Conservation (phyloP, 208 protist species). For the Crithidia mellificae region DNA sequence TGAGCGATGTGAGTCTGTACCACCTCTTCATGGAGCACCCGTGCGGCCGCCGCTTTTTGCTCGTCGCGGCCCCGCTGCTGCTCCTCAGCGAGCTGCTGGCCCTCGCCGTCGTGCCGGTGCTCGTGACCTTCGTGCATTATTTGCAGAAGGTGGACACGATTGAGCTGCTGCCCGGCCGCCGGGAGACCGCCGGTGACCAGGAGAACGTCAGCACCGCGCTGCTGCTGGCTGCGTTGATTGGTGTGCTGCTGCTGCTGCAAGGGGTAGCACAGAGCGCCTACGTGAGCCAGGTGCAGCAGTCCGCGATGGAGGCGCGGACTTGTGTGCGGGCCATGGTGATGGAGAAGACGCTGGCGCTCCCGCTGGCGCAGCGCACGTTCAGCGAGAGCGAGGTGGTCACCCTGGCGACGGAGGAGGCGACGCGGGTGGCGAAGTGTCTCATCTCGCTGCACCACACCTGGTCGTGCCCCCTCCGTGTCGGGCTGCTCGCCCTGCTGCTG, state of each 20-base stretch:
- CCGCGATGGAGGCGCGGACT: slow-evolving; percentile 57
- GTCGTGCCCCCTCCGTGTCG: slow-evolving; percentile 46
- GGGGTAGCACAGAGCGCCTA: slow-evolving; percentile 51
- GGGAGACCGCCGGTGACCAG: slow-evolving; percentile 26
- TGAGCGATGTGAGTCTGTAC: slow-evolving; percentile 55
- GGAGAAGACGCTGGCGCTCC: slow-evolving; percentile 63
- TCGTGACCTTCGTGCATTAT: slow-evolving; percentile 29
- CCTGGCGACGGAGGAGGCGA: slow-evolving; percentile 49
- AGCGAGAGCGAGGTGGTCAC: slow-evolving; percentile 52
- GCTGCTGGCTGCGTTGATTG: slow-evolving; percentile 30
- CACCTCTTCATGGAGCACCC: slow-evolving; percentile 64
- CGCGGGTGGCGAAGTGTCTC: slow-evolving; percentile 41
- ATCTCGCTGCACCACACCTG: slow-evolving; percentile 59
- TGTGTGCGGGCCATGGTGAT: slow-evolving; percentile 53
- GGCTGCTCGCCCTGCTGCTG: slow-evolving; percentile 37
- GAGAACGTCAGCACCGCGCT: slow-evolving; percentile 30
- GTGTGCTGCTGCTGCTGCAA: slow-evolving; percentile 47
- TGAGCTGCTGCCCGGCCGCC: slow-evolving; percentile 9
- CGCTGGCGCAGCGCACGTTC: slow-evolving; percentile 65
- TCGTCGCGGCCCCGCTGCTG: slow-evolving; percentile 47
- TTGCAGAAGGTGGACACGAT: slow-evolving; percentile 19
- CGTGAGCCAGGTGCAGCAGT: slow-evolving; percentile 41
- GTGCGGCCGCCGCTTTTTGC: slow-evolving; percentile 55
- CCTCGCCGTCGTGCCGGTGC: slow-evolving; percentile 37
- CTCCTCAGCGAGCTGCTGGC: slow-evolving; percentile 47